Conservation (phyloP, 2,329 filamentous ascomycete genomes). For the Atkinsonella texensis region DNA sequence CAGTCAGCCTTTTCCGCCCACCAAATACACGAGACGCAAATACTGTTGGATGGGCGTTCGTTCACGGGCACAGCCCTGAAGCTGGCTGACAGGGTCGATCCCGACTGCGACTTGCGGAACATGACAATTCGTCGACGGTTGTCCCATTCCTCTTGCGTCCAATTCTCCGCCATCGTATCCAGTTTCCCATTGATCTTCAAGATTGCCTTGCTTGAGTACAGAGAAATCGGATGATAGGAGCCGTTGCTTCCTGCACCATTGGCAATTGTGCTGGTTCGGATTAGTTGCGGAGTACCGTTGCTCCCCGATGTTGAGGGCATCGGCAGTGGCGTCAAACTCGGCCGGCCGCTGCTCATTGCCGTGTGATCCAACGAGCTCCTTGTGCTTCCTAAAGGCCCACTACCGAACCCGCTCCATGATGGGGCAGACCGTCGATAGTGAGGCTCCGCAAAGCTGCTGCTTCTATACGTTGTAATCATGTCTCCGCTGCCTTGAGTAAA, state of each 20-base stretch:
- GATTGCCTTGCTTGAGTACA: conserved; percentile 74
- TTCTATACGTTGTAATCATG: conserved; percentile 45
- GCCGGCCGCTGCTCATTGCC: conserved; percentile 27
- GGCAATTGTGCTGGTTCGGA: conserved; percentile 43
- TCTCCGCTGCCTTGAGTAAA: conserved; percentile 33
- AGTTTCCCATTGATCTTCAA: conserved; percentile 80
- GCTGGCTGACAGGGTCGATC: conserved; percentile 66
- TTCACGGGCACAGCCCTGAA: conserved; percentile 71
- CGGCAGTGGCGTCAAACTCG: conserved; percentile 35
- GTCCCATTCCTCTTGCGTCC: conserved; percentile 71
- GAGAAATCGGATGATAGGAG: conserved; percentile 64
- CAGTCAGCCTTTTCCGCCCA: conserved; percentile 88
- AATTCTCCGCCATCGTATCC: conserved; percentile 69
- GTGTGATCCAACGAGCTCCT: conserved; percentile 31
- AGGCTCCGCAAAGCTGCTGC: conserved; percentile 37
- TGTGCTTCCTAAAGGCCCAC: conserved; percentile 26
- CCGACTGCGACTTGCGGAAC: conserved; percentile 72
- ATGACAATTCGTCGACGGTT: conserved; percentile 74
- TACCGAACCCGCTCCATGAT: conserved; percentile 31
- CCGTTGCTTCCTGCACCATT: conserved; percentile 24
- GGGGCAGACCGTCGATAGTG: conserved; percentile 28
- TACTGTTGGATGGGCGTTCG: conserved; percentile 70
- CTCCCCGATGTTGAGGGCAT: conserved; percentile 27
- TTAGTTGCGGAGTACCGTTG: conserved; percentile 32
- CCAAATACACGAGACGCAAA: conserved; percentile 94